Base-by-base conservation (phyloP, 176 grass and related monocot genomes). In the Melocanna baccifera region DNA sequence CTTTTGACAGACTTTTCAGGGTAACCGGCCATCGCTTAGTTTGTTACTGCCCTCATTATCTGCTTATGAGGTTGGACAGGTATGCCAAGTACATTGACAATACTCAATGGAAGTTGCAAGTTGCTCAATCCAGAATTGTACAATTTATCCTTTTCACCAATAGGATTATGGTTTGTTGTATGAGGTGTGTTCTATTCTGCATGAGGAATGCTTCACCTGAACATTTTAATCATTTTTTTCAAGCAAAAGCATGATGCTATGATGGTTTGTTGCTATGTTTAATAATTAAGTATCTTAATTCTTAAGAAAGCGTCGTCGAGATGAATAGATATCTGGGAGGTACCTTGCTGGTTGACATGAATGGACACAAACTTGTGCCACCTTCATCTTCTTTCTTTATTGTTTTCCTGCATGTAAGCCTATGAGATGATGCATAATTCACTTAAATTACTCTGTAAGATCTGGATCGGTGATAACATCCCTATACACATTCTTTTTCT, bases 61-160 rank as follows among this genome's bases (percentile, higher is more conserved):
- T 63, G 96, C 96, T 32, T 95, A 94, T 87, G 91, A 90, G 74
- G 63, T 94, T 87, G 93, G 93, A 88, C 93, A 99, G 93, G 96
- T 99, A 86, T 79, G 59, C 56, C 1, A 67, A 81, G 9, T 81
- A 74, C 69, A 82, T 30, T 67, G 36, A 61, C 12, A 9, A 26
- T 76, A 48, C 61, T 52, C 40, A 43, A 59, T 84, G 69, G 37
- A 50, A 85, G 30, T 52, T 78, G n/a, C 42, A 83, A 56, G 3
- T 50, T 19, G 20, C 65, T 78, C 11, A 82, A 14, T 71, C n/a
- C 22, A 78, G 59, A 64, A 52, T 2, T 16, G 16, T 47, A 50
- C 11, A 66, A n/a, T 73, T 20, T 37, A 7, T 84, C 50, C 20
- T 75, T 75, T 51, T 52, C 41, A 36, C 26, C 46, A 62, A 66